Conservation (phyloP, 2,329 filamentous ascomycete species). For the Gnomoniopsis smithogilvyi region DNA sequence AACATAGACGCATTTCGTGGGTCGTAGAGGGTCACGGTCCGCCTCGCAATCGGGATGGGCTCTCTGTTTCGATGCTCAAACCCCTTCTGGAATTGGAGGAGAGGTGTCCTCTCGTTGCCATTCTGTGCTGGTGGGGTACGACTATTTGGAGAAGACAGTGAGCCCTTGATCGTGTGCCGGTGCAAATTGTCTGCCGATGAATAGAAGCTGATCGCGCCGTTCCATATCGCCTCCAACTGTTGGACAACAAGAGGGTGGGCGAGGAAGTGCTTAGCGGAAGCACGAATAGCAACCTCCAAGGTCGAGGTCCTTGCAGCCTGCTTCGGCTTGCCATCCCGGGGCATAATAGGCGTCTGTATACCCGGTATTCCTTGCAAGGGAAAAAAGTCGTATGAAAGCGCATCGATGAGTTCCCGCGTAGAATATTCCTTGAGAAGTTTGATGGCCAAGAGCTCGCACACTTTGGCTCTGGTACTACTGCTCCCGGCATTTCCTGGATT, state of each 20-base stretch:
- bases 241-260: conserved; percentile 89
- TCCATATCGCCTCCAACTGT: conserved; percentile 97
- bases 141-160: conserved; percentile 13
- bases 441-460: conserved; percentile 88
- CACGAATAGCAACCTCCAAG: conserved; percentile 87
- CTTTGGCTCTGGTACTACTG: conserved; percentile 78
- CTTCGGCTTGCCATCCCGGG: conserved; percentile 41
- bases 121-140: conserved; percentile 25
- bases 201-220: conserved; percentile 91
- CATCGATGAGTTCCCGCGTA: conserved; percentile 88
- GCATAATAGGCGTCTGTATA: conserved; percentile 35
- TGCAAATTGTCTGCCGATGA: conserved; percentile 84
- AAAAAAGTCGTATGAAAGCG: conserved; percentile 91
- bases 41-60: conserved; percentile 43
- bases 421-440: conserved; percentile 86
- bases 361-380: conserved; percentile 77
- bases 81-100: conserved; percentile 39
- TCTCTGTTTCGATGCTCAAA: conserved; percentile 28
- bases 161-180: conserved; percentile 43
- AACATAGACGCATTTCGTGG: conserved; percentile 86
- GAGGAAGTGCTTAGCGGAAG: conserved; percentile 88
- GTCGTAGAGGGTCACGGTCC: conserved; percentile 85
- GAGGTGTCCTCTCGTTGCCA: conserved; percentile 45
- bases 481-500: conserved; percentile 82
- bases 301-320: conserved; percentile 77